Evolutionary conservation across 352 stramenopile species (phyloP), one percentile per base, ranked within the genome.

Genomic region (Peronospora farinosa): DNA sequence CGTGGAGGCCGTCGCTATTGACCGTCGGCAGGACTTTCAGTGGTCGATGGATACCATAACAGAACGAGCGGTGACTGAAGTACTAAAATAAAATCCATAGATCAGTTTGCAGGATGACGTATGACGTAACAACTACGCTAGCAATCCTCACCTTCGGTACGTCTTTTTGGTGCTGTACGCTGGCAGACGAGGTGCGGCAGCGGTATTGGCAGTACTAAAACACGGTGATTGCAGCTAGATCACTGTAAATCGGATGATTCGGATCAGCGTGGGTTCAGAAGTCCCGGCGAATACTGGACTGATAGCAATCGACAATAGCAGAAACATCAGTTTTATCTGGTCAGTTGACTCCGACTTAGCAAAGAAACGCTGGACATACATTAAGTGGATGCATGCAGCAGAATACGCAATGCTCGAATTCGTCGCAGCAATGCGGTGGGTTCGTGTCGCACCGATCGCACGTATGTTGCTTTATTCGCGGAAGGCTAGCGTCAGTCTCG

Each of bases 371-470:
- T 27, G 23, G 23, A 27, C 23, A 27, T 51, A 86, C 74, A 51
- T 89, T 86, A 4, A 83, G 67, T n/a, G 75, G 75, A 41, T 85
- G 69, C 78, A 89, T 87, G 52, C 78, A 89, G 50, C 78, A 89
- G 17, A 75, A 89, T 21, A 89, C 78, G 43, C 75, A 87, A 51
- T 84, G 73, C 47, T 87, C 75, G 40, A 70, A 87, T 2, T 71
- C 55, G 11, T 81, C 65, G 39, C 78, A 89, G 54, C 78, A 89
- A 32, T 89, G 78, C 15, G 78, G 78, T 10, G 75, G 51, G 23
- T 70, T 79, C 19, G 73, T 83, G 51, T 86, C 74, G 52, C 78
- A 89, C 17, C 32, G 51, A 41, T 82, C 72, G 60, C 75, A 87
- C 42, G 69, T 72, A 42, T 79, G 86, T 51, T 77, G 71, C 50